Evolutionary conservation across 257 asterid species (phyloP).

Genomic region (Nicotiana otophora): DNA sequence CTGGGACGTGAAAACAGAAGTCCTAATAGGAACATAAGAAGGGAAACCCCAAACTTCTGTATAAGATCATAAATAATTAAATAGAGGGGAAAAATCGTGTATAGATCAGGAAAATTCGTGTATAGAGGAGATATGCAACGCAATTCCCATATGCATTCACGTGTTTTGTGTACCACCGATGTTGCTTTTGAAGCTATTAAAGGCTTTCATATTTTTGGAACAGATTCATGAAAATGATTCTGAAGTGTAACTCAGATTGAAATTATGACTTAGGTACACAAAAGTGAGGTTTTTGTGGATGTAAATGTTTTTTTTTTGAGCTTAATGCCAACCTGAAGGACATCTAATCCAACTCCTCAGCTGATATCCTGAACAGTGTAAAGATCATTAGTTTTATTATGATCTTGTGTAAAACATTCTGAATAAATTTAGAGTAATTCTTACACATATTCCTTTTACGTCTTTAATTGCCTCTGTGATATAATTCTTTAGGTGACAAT

Average conservation of each 20-base stretch:
- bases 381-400: background rate
- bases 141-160: background rate
- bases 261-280: background rate
- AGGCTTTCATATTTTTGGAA: background rate
- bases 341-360: background rate
- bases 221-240: background rate
- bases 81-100: background rate
- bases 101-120: background rate
- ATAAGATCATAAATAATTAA: background rate
- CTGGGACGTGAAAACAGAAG: slow-evolving; percentile 19
- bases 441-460: background rate
- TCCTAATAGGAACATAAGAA: slow-evolving; percentile 16
- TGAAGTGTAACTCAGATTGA: background rate
- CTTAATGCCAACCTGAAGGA: background rate
- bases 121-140: background rate
- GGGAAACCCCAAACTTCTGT: slow-evolving; percentile 28
- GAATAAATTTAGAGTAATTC: background rate
- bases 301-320: background rate
- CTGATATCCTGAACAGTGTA: background rate
- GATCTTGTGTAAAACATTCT: background rate
- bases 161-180: background rate
- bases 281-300: background rate
- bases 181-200: background rate
- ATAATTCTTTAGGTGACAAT: background rate
- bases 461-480: background rate